Evolutionary conservation across 768 basidiomycete genomes (phyloP), one percentile per base, ranked within the genome.

Genomic region (Dacryopinax primogenitus): DNA sequence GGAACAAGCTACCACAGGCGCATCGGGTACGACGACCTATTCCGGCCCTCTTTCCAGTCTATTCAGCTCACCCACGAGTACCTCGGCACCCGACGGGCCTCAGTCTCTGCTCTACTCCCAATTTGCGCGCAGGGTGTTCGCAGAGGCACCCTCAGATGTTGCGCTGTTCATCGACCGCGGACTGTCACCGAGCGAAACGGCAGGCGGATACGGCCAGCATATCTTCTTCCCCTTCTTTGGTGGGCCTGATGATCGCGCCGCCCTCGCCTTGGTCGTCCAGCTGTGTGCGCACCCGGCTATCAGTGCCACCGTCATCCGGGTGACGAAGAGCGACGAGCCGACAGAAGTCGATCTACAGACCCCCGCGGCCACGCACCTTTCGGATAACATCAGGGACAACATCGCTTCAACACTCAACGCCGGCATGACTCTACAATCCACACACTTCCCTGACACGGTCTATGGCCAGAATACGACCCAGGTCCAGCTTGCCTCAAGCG

Each of bases 191-290:
- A 71, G 70, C 30, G 65, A 69, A 70, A 73, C 16, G 67, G 69
- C 61, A 51, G n/a, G 0, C 33, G 69, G 9, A 63, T 71, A 33
- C 68, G 71, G 0, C 9, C 81, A 86, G 66, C 89, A 90, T 68
- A 71, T 97, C 32, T 84, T 94, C 73, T 72, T 93, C 41, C 90
- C 94, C 0, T 97, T 95, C 83, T 88, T 92, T 72, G 95, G 95
- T 36, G 95, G 95, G 0, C 86, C 91, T 0, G 95, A 99, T 72
- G 95, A 97, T 73, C 84, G 96, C 0, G 79, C 92, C 23, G 90
- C 91, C 0, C 76, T 98, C 30, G 76, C 81, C 33, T 84, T 98
- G 70, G 83, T 91, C 2, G 83, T 90, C 34, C 94, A 97, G 73
- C 77, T 96, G 32, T 88, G 92, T 65, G 74, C 75, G 33, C 87